Evolutionary conservation across 768 basidiomycete genomes (phyloP), one percentile per base, ranked within the genome.

Genomic region (Lepiota brunneoincarnata): DNA sequence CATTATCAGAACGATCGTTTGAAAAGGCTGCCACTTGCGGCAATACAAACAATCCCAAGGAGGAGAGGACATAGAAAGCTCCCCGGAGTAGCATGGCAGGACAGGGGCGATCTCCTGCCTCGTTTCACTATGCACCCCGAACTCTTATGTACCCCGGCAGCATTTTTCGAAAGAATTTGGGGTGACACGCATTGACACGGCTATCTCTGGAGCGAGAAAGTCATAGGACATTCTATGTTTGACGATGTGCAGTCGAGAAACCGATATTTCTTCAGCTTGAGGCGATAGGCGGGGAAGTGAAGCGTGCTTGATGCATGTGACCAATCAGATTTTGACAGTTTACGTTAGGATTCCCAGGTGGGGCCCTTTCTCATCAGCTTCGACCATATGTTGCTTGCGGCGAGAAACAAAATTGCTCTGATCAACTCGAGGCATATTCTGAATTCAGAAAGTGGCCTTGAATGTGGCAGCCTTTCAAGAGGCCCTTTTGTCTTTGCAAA

Each of bases 1-100:
- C 73, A 59, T 75, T 75, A 50, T 75, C 72, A 41, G 70, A 69
- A 44, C 67, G 64, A 35, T 63, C 62, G 44, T 59, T 69, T 18
- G 71, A 72, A 58, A 74, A 73, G 5, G 68, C 71, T 37, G 55
- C 57, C 26, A 61, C 64, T 23, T 61, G 34, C 34, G 52, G 59
- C 40, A 62, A 36, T 24, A 28, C 54, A 26, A 62, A 51, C 26
- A 63, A 36, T 24, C 52, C 55, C 31, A 64, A 21, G 18, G 61
- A 23, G 47, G 38, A 52, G 21, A 56, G 47, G 45, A 59, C 40
- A 9, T 6, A 57, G 38, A 47, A 41, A 52, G 49, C 44, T 57
- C 38, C 38, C 31, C 43, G 26, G 37, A 49, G 11, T 17, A n/a
- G 35, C 56, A 58, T 58, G 14, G 26, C 26, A 24, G 26, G 40